These are phyloP conservation scores for Sporothrix mexicana DNA, from an alignment of 2,329 filamentous ascomycete genomes.

Conservation along the genomic window DNA sequence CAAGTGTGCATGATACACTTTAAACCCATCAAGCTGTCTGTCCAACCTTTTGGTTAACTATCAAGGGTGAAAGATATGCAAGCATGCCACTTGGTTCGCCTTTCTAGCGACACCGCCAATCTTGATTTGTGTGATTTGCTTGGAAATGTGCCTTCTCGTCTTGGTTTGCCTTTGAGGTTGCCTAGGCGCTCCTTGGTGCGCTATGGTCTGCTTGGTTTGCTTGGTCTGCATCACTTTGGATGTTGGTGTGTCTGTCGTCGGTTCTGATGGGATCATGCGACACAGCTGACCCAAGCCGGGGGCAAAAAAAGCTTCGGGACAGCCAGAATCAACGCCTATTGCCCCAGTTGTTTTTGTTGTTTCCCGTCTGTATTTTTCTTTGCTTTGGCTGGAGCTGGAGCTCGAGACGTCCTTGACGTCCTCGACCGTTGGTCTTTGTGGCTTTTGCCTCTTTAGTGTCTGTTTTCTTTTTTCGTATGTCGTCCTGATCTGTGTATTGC, in stretches of 20 bases:
- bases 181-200: neutral
- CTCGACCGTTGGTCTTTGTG: neutral
- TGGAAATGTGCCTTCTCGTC: neutral
- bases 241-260: slow-evolving; percentile 25
- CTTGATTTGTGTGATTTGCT: neutral
- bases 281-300: slow-evolving; percentile 14
- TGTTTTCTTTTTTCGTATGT: neutral
- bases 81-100: neutral
- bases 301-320: slow-evolving; percentile 9
- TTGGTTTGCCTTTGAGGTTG: slow-evolving; percentile 3
- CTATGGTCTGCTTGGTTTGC: slow-evolving; percentile 5
- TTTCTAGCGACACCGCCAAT: neutral
- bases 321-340: slow-evolving; percentile 8
- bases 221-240: neutral
- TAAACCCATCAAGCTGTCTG: no score
- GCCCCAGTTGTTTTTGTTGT: neutral
- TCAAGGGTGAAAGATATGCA: neutral
- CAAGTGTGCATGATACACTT: neutral
- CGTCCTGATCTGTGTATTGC: neutral
- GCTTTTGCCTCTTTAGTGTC: neutral
- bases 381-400: no score
- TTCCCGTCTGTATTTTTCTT: neutral
- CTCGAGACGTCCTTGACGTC: neutral
- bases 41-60: neutral
- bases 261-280: slow-evolving; percentile 25